Conservation (phyloP, 164 flowering plant species). For the Annona squamosa region DNA sequence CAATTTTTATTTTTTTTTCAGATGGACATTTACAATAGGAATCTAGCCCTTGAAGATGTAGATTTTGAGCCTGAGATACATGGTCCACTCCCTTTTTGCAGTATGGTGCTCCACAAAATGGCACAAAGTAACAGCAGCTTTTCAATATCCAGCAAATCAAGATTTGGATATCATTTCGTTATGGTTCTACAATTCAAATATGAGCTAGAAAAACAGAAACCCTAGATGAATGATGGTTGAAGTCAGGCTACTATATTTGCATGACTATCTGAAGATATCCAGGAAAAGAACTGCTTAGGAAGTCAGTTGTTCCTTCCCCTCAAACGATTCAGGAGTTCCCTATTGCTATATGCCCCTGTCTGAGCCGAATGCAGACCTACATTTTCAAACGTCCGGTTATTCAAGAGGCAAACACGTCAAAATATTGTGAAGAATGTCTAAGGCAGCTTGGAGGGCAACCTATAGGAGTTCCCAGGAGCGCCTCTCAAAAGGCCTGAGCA, state of each 20-base stretch:
- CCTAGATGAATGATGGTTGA: too few relatives aligned
- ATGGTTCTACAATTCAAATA: too few relatives aligned
- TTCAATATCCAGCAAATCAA: too few relatives aligned
- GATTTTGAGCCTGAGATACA: too few relatives aligned
- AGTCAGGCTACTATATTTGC: neutral
- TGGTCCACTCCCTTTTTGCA: too few relatives aligned
- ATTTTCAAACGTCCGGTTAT: neutral
- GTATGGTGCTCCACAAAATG: too few relatives aligned
- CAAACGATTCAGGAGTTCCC: slow-evolving; percentile 1
- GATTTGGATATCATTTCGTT: too few relatives aligned
- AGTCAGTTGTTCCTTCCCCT: neutral
- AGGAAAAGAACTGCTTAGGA: slow-evolving; percentile 1
- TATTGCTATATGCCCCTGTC: slow-evolving; percentile 2
- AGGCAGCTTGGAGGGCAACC: slow-evolving; percentile 4
- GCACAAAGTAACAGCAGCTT: too few relatives aligned
- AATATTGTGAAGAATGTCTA: neutral
- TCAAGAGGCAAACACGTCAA: neutral
- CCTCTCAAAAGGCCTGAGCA: neutral
- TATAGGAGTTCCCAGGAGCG: neutral
- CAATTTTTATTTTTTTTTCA: too few relatives aligned
- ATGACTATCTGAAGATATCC: slow-evolving; percentile 1
- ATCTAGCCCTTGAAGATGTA: too few relatives aligned
- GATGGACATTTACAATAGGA: too few relatives aligned
- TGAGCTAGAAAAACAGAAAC: too few relatives aligned
- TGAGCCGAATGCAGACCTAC: neutral